These are phyloP conservation scores for Tetraselmis striata DNA, from an alignment of 139 green algal species.

Conservation along the genomic window DNA sequence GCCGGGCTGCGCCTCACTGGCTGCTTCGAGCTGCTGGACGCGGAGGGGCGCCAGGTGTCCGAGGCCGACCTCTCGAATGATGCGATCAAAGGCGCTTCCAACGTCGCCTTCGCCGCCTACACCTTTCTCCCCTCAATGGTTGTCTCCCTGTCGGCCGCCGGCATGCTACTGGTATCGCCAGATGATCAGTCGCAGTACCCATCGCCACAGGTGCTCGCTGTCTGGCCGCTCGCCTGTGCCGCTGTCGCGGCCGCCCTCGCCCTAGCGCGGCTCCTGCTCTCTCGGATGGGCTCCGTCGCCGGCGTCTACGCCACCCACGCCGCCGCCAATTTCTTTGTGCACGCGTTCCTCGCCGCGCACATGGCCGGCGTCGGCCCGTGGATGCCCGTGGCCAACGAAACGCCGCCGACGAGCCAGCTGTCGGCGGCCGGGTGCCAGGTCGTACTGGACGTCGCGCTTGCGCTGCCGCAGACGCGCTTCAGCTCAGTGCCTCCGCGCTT, in stretches of 20 bases:
- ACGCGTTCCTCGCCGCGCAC: background rate
- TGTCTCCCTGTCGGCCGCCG: too few species aligned
- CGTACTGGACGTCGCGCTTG: background rate
- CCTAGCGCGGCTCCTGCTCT: background rate
- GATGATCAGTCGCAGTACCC: too few species aligned
- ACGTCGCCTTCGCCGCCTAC: too few species aligned
- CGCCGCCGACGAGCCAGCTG: background rate
- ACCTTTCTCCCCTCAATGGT: too few species aligned
- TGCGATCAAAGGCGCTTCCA: too few species aligned
- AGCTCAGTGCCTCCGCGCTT: background rate
- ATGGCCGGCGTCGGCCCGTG: background rate
- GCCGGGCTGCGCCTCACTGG: too few species aligned
- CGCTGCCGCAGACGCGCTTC: background rate
- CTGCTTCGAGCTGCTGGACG: too few species aligned
- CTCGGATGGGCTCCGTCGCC: background rate
- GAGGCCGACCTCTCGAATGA: too few species aligned
- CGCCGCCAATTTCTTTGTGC: background rate
- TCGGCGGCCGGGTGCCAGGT: background rate
- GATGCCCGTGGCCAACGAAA: background rate
- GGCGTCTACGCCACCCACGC: background rate
- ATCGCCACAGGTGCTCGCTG: too few species aligned
- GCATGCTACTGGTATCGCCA: too few species aligned
- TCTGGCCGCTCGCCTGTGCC: background rate
- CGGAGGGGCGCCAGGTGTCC: too few species aligned
- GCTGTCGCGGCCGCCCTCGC: background rate